phyloP scores from a whole-genome alignment of 371 early-diverging fungal genomes.

The Mucor indicus region DNA sequence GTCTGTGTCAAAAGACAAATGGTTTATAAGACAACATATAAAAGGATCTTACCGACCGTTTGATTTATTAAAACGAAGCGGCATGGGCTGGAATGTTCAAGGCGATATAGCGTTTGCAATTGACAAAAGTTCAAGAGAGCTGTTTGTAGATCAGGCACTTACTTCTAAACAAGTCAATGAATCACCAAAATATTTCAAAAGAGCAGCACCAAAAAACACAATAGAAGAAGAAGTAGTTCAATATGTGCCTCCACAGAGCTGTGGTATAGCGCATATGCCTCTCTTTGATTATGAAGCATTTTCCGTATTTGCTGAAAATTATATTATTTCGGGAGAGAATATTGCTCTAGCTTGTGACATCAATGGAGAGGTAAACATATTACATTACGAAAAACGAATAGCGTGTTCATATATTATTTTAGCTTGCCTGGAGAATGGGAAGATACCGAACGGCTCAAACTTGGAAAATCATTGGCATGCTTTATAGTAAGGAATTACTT shows the following conservation, averaged over 20 bases:
- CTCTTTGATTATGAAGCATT: conserved; percentile 70
- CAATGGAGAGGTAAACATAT: conserved; percentile 58
- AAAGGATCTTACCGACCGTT: conserved; percentile 46
- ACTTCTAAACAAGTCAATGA: conserved; percentile 13
- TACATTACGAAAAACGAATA: too few relatives aligned
- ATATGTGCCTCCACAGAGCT: conserved; percentile 53
- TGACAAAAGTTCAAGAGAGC: conserved; percentile 31
- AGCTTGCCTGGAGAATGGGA: conserved; percentile 65
- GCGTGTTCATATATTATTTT: too few relatives aligned
- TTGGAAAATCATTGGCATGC: conserved; percentile 73
- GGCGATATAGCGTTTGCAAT: conserved; percentile 71
- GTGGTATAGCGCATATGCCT: conserved; percentile 63
- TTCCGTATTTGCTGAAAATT: conserved; percentile 65
- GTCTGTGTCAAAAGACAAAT: conserved; percentile 79
- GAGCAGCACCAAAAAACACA: conserved; percentile 7
- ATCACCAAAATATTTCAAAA: conserved; percentile 27
- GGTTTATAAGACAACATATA: conserved; percentile 58
- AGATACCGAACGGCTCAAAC: conserved; percentile 73
- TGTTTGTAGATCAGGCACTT: conserved; percentile 44
- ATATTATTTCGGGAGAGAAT: conserved; percentile 44
- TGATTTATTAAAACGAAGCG: conserved; percentile 48
- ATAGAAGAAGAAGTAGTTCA: conserved; percentile 38
- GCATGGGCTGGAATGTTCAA: conserved; percentile 67
- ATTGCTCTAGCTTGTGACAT: conserved; percentile 60
- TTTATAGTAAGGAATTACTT: conserved; percentile 52